phyloP scores from a whole-genome alignment of 441 rosid species.

The Aleurites moluccanus region DNA sequence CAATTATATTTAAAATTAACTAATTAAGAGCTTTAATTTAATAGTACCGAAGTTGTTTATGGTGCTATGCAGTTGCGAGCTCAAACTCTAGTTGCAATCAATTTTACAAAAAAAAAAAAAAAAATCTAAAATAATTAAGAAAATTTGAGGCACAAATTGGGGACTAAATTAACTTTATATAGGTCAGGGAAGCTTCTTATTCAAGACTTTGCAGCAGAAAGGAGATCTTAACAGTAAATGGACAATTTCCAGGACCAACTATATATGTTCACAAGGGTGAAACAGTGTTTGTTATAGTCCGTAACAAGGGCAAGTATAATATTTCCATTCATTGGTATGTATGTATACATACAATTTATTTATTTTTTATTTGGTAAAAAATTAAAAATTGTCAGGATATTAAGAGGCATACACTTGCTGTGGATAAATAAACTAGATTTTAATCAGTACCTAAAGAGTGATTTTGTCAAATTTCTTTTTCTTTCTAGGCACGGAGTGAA shows the following conservation, averaged over 20 bases:
- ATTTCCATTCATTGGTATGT: slow-evolving; percentile 56
- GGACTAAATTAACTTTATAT: neutral
- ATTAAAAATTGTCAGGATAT: too few relatives aligned
- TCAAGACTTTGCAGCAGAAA: slow-evolving; percentile 49
- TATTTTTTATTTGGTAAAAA: neutral
- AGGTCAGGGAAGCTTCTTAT: slow-evolving; percentile 41
- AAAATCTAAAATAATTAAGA: too few relatives aligned
- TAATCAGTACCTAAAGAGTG: neutral
- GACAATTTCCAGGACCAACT: slow-evolving; percentile 57
- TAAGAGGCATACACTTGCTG: too few relatives aligned
- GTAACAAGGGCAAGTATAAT: slow-evolving; percentile 41
- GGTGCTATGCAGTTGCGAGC: too few relatives aligned
- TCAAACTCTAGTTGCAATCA: too few relatives aligned
- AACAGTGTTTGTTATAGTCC: slow-evolving; percentile 40
- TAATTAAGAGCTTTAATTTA: too few relatives aligned
- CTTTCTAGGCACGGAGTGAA: slow-evolving; percentile 52
- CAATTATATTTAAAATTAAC: neutral
- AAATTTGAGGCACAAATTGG: neutral
- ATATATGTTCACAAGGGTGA: slow-evolving; percentile 48
- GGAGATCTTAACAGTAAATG: slow-evolving; percentile 56
- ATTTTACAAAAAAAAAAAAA: too few relatives aligned
- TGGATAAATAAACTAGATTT: neutral
- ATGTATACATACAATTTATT: too few relatives aligned
- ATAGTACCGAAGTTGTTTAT: too few relatives aligned
- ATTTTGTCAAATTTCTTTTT: neutral